Conservation (phyloP, 2,329 filamentous ascomycete genomes). For the Trichoderma sp. region DNA sequence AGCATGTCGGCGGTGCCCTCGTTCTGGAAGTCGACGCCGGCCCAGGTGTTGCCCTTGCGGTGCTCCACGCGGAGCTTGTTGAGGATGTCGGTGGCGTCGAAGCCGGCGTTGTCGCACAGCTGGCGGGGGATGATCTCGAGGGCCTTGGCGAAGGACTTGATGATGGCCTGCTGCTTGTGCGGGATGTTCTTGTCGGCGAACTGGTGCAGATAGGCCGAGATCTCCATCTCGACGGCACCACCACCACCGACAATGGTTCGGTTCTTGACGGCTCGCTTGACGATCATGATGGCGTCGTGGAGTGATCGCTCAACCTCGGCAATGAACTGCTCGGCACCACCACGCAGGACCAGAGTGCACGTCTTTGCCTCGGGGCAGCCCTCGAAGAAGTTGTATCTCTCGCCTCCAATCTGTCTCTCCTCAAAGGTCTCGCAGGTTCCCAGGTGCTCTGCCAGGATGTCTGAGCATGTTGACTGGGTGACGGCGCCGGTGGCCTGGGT, state of each 20-base stretch:
- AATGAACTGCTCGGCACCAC: constrained; percentile 98
- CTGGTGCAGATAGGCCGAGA: constrained; percentile 88
- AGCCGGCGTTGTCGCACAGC: constrained; percentile 97
- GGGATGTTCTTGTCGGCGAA: constrained; percentile 91
- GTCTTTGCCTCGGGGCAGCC: constrained; percentile 95
- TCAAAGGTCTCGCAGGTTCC: constrained; percentile 90
- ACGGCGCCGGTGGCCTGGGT: constrained; percentile 92
- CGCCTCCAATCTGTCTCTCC: constrained; percentile 94
- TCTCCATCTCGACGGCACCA: constrained; percentile 94
- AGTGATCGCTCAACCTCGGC: constrained; percentile 96
- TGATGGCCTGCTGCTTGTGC: constrained; percentile 94
- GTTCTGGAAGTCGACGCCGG: constrained; percentile 90
- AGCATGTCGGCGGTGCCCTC: constrained; percentile 95
- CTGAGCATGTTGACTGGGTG: constrained; percentile 93
- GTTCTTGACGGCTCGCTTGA: constrained; percentile 97
- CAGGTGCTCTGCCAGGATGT: constrained; percentile 85
- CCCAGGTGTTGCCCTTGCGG: constrained; percentile 89
- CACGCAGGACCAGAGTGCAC: constrained; percentile 91
- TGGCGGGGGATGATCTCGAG: constrained; percentile 96
- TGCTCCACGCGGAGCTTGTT: constrained; percentile 97
- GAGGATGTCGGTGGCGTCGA: constrained; percentile 96
- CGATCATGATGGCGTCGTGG: constrained; percentile 99
- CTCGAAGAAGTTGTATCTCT: constrained; percentile 98
- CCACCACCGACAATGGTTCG: constrained; percentile 92
- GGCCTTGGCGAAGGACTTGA: constrained; percentile 97